Evolutionary conservation across 1,139 yeast genomes (phyloP), one percentile per base, ranked within the genome.

Genomic region (Debaryomyces sp.): DNA sequence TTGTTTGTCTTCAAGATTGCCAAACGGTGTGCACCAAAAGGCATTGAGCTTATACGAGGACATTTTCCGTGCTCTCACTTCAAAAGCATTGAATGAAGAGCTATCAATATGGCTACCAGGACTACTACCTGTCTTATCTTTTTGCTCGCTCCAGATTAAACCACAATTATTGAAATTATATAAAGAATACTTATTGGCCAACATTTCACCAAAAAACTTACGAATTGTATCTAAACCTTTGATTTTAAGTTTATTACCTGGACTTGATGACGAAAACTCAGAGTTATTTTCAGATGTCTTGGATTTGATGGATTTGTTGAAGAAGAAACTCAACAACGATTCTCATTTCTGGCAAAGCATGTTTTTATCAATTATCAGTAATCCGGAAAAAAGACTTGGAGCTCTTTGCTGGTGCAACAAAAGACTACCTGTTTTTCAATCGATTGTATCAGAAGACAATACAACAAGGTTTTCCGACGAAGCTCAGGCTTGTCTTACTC

Each of bases 1-100:
- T 47, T 94, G 99, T 55, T 70, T 94, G 37, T 83, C 92, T 5
- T 85, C 96, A 0, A 75, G 77, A 43, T 74, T 94, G 21, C 99
- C 99, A 0, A 89, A 96, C 47, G 99, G 99, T 6, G 99, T 95
- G 1, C 99, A 95, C 63, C 89, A 87, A 57, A 92, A 90, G 64
- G 79, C 97, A 0, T 70, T 94, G 41, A 90, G 85, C 52, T 81
- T 92, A 0, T 94, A 92, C 63, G 83, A 81, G 36, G 71, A 76
- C 47, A 81, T 92, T 2, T 89, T 94, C 67, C 77, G 76, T 35
- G 77, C 83, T 22, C 68, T 92, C 26, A 82, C 87, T 0, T 57
- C 63, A 0, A 80, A 77, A 1, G 63, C 77, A 1, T 67, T 87
- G 42, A 81, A 85, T 44, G 55, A 69, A 4, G 80, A 80, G 45